These are phyloP conservation scores for Fraxinus platypoda DNA, from an alignment of 305 asterid species.

Conservation along the genomic window DNA sequence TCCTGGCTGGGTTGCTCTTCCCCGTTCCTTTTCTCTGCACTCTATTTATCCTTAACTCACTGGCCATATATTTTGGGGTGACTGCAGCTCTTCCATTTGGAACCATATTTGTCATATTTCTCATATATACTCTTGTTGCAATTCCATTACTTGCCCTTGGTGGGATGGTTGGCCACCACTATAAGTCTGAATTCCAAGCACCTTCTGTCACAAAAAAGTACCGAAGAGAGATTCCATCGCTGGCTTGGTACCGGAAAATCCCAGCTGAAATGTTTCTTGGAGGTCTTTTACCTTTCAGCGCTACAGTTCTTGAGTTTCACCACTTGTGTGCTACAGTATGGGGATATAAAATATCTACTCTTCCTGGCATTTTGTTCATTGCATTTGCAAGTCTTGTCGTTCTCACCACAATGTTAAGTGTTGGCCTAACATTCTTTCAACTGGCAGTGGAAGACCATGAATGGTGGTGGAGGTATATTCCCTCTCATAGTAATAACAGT, in stretches of 20 bases:
- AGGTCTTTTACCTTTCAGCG: slow-evolving; percentile 86
- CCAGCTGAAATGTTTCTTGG: slow-evolving; percentile 77
- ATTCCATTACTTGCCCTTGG: slow-evolving; percentile 65
- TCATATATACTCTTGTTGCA: slow-evolving; percentile 49
- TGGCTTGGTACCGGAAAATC: slow-evolving; percentile 64
- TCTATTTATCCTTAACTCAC: slow-evolving; percentile 50
- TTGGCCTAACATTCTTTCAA: slow-evolving; percentile 76
- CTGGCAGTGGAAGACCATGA: slow-evolving; percentile 71
- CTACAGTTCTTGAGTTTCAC: slow-evolving; percentile 66
- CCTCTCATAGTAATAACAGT: slow-evolving; percentile 7
- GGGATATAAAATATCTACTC: slow-evolving; percentile 71
- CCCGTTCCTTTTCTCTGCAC: slow-evolving; percentile 49
- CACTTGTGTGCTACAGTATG: slow-evolving; percentile 68
- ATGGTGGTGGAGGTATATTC: slow-evolving; percentile 90
- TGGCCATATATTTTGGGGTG: slow-evolving; percentile 51
- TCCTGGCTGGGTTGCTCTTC: slow-evolving; percentile 57
- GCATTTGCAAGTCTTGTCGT: slow-evolving; percentile 59
- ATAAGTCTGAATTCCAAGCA: slow-evolving; percentile 43
- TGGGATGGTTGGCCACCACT: slow-evolving; percentile 56
- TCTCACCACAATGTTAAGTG: slow-evolving; percentile 58
- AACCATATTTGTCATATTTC: slow-evolving; percentile 50
- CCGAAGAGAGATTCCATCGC: slow-evolving; percentile 54
- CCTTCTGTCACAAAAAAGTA: slow-evolving; percentile 47
- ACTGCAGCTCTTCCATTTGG: slow-evolving; percentile 75
- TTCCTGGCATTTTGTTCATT: slow-evolving; percentile 50